Conservation (phyloP, 2,329 filamentous ascomycete species). For the Alternaria triticimaculans region DNA sequence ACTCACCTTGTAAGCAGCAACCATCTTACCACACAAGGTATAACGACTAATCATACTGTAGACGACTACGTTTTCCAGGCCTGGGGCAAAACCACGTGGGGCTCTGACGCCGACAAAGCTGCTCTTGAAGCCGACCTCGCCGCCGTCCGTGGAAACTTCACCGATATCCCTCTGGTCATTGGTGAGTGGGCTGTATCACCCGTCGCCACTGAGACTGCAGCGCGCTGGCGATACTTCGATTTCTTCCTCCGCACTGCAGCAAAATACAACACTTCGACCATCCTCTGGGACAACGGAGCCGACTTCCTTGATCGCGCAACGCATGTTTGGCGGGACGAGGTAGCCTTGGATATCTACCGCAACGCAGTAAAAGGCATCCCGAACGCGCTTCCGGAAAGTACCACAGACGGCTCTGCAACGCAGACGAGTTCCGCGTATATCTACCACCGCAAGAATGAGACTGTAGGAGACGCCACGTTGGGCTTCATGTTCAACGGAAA, state of each 20-base stretch:
- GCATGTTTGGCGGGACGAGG: constrained; percentile 59
- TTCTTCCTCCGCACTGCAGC: constrained; percentile 58
- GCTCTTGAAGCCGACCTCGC: constrained; percentile 58
- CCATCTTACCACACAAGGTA: not conserved
- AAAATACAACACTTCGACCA: constrained; percentile 58
- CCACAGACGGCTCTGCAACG: constrained; percentile 54
- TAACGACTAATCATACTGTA: not conserved
- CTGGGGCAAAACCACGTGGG: constrained; percentile 68
- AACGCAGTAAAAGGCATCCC: constrained; percentile 52
- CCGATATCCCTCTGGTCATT: constrained; percentile 61
- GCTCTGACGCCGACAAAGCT: constrained; percentile 61
- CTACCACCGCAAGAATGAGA: constrained; percentile 57
- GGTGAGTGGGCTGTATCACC: constrained; percentile 64
- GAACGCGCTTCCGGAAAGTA: constrained; percentile 62
- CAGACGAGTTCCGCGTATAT: constrained; percentile 62
- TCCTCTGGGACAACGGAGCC: constrained; percentile 67
- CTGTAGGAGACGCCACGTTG: constrained; percentile 53
- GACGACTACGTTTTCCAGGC: constrained; percentile 50
- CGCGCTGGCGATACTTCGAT: constrained; percentile 66
- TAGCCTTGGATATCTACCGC: constrained; percentile 57
- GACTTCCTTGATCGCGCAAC: constrained; percentile 62
- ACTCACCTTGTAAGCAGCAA: constrained; percentile 58
- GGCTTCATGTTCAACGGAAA: constrained; percentile 64
- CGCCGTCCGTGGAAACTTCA: constrained; percentile 62
- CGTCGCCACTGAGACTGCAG: constrained; percentile 60